Evolutionary conservation across 208 protist species (phyloP).

Genomic region (Acanthamoeba rhysodes): DNA sequence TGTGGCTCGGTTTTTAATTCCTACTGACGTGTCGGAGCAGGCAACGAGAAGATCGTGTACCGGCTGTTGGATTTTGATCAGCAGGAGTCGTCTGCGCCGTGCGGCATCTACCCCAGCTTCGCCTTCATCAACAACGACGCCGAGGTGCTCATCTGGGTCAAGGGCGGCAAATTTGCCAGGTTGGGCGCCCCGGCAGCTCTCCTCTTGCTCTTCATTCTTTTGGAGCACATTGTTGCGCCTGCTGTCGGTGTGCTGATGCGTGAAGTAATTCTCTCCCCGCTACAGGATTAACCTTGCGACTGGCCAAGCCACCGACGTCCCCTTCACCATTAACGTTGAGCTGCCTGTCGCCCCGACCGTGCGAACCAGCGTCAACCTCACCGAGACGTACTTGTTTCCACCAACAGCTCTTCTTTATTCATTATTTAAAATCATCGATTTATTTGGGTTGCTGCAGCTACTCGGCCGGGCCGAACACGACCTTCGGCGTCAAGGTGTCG

Average conservation of each 20-base stretch:
- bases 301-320: conserved; percentile 3
- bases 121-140: conserved; percentile 27
- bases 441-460: background rate
- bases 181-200: background rate
- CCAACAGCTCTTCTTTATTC: no score
- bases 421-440: no score
- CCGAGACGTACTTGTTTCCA: background rate
- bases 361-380: background rate
- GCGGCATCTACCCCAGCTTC: conserved; percentile 66
- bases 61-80: conserved; percentile 16
- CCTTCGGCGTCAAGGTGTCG: conserved; percentile 19
- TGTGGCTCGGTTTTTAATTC: background rate
- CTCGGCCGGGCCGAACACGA: background rate
- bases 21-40: background rate
- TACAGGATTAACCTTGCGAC: background rate
- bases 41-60: conserved; percentile 47
- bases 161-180: conserved; percentile 34
- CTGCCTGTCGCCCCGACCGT: background rate
- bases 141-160: conserved; percentile 69
- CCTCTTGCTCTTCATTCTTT: no score
- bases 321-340: conserved; percentile 6
- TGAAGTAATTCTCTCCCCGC: background rate
- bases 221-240: no score
- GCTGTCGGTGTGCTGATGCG: background rate
- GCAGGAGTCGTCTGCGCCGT: conserved; percentile 29